A percentile compares a stretch with the other conserved stretches of the same genome.
These are phyloP conservation scores for Fusarium bactridioides DNA, from an alignment of 2,329 filamentous ascomycete genomes.

Conservation along the genomic window DNA sequence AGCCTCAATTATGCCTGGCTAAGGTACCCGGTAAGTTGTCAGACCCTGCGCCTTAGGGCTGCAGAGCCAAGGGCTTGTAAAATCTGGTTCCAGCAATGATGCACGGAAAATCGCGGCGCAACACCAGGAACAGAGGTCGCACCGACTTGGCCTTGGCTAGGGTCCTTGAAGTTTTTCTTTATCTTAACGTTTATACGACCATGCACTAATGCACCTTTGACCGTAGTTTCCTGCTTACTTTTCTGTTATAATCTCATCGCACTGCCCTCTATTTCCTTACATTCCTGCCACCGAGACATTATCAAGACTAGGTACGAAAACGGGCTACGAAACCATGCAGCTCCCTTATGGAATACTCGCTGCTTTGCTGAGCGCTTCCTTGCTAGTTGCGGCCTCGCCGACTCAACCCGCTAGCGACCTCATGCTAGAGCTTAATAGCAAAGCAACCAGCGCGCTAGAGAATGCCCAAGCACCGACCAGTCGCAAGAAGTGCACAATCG, in stretches of 20 bases:
- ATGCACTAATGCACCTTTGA: not conserved
- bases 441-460: not conserved
- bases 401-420: not conserved
- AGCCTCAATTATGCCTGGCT: not conserved
- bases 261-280: rapidly evolving
- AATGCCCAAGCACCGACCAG: rapidly evolving
- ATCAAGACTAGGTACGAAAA: rapidly evolving
- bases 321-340: not conserved
- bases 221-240: not conserved
- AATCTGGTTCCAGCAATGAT: not conserved
- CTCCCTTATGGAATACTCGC: not conserved
- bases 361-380: not conserved
- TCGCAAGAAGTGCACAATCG: not conserved
- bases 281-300: not conserved
- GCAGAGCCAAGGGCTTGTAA: not conserved
- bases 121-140: not conserved
- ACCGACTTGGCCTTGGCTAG: not conserved
- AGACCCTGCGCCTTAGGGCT: not conserved
- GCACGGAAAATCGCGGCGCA: not conserved
- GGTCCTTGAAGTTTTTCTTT: not conserved
- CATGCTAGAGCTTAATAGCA: not conserved
- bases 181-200: not conserved
- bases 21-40: not conserved
- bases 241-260: too few species aligned
- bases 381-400: not conserved